Conservation (phyloP, 202 grass and related monocot species). For the Elaeis oleifera region DNA sequence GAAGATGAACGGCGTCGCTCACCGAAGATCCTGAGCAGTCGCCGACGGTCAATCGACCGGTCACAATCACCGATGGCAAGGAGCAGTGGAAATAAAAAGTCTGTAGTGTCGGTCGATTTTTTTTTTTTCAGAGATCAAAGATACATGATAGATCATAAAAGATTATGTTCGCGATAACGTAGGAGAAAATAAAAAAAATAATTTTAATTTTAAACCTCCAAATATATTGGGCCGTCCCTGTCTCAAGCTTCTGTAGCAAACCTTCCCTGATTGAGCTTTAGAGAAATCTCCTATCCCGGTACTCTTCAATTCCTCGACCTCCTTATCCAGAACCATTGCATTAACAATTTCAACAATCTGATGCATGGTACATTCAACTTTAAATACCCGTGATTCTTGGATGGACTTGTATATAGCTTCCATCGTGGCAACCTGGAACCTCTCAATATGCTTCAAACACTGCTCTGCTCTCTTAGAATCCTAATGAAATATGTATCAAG, state of each 20-base stretch:
- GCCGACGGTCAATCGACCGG: no score
- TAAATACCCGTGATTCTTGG: constrained; percentile 25
- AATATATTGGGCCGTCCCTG: no score
- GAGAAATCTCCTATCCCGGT: constrained; percentile 53
- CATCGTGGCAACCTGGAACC: constrained; percentile 36
- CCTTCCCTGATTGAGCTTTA: constrained; percentile 33
- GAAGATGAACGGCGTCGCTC: no score
- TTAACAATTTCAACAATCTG: constrained; percentile 54
- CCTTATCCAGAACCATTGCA: constrained; percentile 68
- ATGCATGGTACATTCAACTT: constrained; percentile 29
- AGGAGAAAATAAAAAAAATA: no score
- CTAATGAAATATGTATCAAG: constrained; percentile 54
- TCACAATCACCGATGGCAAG: no score
- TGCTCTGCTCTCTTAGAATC: constrained; percentile 25
- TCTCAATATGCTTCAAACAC: constrained; percentile 57
- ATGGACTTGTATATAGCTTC: constrained; percentile 49
- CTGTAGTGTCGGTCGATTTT: no score
- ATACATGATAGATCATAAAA: no score
- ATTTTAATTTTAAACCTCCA: no score
- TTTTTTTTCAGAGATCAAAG: no score
- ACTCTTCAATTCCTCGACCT: constrained; percentile 75
- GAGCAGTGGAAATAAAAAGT: no score
- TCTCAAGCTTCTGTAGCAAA: constrained; percentile 45
- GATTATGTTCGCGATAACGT: no score
- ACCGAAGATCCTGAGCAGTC: no score